Evolutionary conservation across 2,329 filamentous ascomycete species (phyloP), one percentile per base, ranked within the genome.

Genomic region (Beauveria sp.): DNA sequence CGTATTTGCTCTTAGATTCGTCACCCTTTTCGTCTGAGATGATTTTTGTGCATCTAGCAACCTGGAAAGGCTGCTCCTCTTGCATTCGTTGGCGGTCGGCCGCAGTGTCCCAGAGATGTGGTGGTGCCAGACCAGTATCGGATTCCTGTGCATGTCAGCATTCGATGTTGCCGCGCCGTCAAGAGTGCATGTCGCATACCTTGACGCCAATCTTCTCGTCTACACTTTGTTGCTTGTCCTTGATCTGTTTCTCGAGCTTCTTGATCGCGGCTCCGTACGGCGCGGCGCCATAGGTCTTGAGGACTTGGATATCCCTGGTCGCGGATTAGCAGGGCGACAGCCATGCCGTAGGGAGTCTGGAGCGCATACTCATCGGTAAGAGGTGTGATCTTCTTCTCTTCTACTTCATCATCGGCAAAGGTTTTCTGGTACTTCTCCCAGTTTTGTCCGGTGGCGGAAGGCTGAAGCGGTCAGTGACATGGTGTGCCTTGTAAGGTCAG

Each of bases 351-450:
- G 34, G 52, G 24, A 34, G 28, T 52, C 18, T 38, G 7, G 12
- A 38, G 52, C 60, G 59, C 89, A 67, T 84, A 97, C 93, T 98
- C 95, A 80, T 98, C 95, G 69, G 93, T 89, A 65, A 99, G 82
- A 67, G 95, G 95, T 64, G 92, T 93, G 74, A 99, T 99, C 86
- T 99, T 99, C 88, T 99, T 99, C 84, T 99, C 95, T 75, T 96
- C 92, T 77, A 93, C 83, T 76, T 98, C 95, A 71, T 99, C 95
- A 73, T 99, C 95, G 73, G 89, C 93, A 74, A 91, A 99, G 74
- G 88, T 93, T 84, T 98, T 97, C 80, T 90, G 86, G 83, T 96
- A 98, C 82, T 98, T 98, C 84, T 99, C 95, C 95, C 95, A 99
- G 84, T 86, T 91, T 77, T 84, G 80, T 75, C 95, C 95, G 71